A percentile compares a stretch with the other conserved stretches of the same genome.
These are phyloP conservation scores for Epichloe gansuensis DNA, from an alignment of 2,329 filamentous ascomycete genomes.

Conservation along the genomic window DNA sequence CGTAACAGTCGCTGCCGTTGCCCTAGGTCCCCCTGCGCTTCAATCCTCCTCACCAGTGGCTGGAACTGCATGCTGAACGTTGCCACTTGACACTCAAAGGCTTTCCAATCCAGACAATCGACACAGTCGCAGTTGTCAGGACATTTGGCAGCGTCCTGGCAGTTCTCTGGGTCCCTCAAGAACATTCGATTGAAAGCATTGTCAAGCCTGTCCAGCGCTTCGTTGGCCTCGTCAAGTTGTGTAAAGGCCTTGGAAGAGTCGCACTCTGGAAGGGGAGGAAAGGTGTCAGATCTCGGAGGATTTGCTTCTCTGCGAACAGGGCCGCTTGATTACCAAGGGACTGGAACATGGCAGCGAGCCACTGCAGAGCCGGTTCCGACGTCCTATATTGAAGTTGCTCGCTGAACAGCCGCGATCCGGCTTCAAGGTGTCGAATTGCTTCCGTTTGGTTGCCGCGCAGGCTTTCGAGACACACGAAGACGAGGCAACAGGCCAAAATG, in stretches of 20 bases:
- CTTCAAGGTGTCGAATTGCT: slow-evolving; percentile 2
- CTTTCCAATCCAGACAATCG: neutral
- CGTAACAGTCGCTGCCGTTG: neutral
- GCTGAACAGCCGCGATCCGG: slow-evolving; percentile 1
- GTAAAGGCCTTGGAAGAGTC: neutral
- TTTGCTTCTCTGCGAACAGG: neutral
- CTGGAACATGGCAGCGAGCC: slow-evolving; percentile 4
- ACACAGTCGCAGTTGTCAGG: neutral
- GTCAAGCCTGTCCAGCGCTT: slow-evolving; percentile 1
- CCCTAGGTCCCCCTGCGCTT: neutral
- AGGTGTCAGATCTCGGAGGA: neutral
- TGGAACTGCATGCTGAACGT: slow-evolving; percentile 1
- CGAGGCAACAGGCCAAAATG: neutral
- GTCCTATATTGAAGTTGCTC: neutral
- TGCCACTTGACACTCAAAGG: neutral
- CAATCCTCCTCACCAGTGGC: neutral
- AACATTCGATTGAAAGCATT: neutral
- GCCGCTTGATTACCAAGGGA: slow-evolving; percentile 2
- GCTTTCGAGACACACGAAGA: slow-evolving; percentile 2
- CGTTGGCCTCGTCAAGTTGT: slow-evolving; percentile 1
- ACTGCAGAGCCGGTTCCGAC: neutral
- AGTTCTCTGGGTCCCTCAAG: neutral
- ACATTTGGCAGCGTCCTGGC: neutral
- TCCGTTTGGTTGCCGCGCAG: slow-evolving; percentile 2
- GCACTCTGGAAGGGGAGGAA: neutral